Percentiles rank a stretch among this genome's conserved stretches.
These are phyloP conservation scores for Apiospora hydei DNA, from an alignment of 2,329 filamentous ascomycete species.

Conservation along the genomic window DNA sequence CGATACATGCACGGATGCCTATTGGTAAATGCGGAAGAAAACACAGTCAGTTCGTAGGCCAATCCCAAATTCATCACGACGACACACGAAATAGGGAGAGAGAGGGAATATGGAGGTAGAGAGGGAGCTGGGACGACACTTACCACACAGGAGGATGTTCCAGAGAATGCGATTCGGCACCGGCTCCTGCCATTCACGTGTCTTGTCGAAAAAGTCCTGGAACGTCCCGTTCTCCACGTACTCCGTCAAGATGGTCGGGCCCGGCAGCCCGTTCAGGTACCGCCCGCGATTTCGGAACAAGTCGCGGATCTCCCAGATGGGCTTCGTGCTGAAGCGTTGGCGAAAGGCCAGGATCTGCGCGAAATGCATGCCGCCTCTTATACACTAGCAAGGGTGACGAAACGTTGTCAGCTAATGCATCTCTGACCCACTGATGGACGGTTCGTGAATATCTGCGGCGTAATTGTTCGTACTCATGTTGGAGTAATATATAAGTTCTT, in stretches of 20 bases:
- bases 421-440: not conserved
- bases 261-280: not conserved
- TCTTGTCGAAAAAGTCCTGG: not conserved
- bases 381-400: not conserved
- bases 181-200: not conserved
- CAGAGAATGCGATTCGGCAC: conserved; percentile 1
- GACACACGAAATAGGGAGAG: not conserved
- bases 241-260: not conserved
- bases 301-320: not conserved
- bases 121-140: not conserved
- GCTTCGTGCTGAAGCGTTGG: not conserved
- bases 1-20: not conserved
- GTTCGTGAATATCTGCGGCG: no score
- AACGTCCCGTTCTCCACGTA: not conserved
- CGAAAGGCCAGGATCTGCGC: not conserved
- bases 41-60: not conserved
- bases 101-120: not conserved
- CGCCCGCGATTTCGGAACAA: not conserved
- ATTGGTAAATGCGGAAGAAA: not conserved
- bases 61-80: no score
- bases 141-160: not conserved
- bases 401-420: not conserved
- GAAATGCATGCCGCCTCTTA: not conserved
- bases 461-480: no score
- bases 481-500: not conserved